Evolutionary conservation across 768 basidiomycete species (phyloP), one percentile per base, ranked within the genome.

Genomic region (Dacryopinax primogenitus): DNA sequence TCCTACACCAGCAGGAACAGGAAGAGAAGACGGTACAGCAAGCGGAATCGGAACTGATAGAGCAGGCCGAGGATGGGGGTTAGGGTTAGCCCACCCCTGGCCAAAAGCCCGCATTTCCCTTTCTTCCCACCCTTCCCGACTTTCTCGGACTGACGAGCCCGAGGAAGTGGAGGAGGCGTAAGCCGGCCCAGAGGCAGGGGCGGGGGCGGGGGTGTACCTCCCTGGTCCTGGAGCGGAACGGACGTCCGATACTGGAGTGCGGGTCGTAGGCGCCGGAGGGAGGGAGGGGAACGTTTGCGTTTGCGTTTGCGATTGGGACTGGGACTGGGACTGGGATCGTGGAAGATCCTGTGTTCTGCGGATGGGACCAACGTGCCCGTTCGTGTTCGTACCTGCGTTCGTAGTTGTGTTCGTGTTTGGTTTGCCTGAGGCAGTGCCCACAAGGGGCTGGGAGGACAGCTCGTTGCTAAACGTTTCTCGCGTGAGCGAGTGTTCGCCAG

Each of bases 401-500:
- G 51, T 58, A 7, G n/a, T 58, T 58, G 13, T 58, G 51, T 13
- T 13, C 26, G 15, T 58, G 51, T 6, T 58, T 6, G 4, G 23
- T 21, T 9, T 9, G 36, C 11, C 23, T 12, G 23, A 7, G 12
- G 45, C n/a, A n/a, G 51, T 58, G 51, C 51, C 51, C 51, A 21
- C 11, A 58, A n/a, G n/a, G 37, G 51, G 51, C 51, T 58, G 51
- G 51, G 51, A 58, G 51, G 51, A 58, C 51, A 58, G 51, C 51
- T 58, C 51, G 51, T 44, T 44, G 51, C 51, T 58, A 30, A 28
- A 30, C 26, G 9, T 13, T 23, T 58, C 26, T 58, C 51, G 26
- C 51, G 11, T 30, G 51, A 28, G 11, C 41, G 41, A 15, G 41
- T 9, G 9, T 18, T 9, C 36, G 36, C 18, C 11, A 18, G 18